These are phyloP conservation scores for Coprinopsis sp. DNA, from an alignment of 768 basidiomycete genomes.

Conservation along the genomic window DNA sequence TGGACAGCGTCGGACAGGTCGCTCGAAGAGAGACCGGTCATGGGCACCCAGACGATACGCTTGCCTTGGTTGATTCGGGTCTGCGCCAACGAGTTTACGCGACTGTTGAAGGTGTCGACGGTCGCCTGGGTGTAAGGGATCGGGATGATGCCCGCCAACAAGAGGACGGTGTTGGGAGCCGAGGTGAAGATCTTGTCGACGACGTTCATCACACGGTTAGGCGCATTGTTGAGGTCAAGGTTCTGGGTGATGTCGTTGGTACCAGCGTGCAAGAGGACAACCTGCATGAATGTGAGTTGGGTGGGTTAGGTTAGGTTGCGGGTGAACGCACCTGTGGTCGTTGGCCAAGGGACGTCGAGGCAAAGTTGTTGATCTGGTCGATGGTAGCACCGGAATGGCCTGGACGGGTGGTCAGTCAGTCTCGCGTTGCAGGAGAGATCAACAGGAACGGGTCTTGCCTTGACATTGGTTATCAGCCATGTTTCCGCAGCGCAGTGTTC, in stretches of 20 bases:
- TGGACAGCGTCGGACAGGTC: background rate
- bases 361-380: slow-evolving; percentile 11
- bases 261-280: slow-evolving; percentile 14
- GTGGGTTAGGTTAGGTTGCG: background rate
- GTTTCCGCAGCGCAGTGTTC: slow-evolving; percentile 14
- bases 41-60: background rate
- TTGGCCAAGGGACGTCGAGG: background rate
- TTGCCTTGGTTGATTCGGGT: background rate
- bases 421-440: too few relatives aligned
- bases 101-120: background rate
- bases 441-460: too few relatives aligned
- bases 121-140: slow-evolving; percentile 1
- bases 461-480: slow-evolving; percentile 13
- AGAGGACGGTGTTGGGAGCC: background rate
- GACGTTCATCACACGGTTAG: background rate
- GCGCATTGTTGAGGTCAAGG: background rate
- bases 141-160: background rate
- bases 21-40: background rate
- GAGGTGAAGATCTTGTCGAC: slow-evolving; percentile 3
- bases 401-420: too few relatives aligned
- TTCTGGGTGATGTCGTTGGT: background rate
- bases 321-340: slow-evolving; percentile 11
- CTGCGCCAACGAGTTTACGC: background rate
- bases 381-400: slow-evolving; percentile 24
- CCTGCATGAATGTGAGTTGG: slow-evolving; percentile 3